Base-by-base conservation (phyloP, 768 basidiomycete species). In the Auricularia sp. region DNA sequence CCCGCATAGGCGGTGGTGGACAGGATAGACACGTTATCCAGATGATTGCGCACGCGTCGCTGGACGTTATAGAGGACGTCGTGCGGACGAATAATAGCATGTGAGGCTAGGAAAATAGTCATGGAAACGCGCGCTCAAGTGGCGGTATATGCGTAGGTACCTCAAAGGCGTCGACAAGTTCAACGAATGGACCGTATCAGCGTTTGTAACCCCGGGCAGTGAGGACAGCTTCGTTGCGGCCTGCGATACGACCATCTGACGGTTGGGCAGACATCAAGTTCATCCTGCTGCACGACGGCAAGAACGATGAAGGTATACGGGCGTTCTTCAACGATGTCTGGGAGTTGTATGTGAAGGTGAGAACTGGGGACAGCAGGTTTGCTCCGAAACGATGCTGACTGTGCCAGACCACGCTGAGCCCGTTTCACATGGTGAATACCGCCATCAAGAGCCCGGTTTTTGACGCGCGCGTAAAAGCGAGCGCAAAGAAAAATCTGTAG, bases 111-210 rank as follows among this genome's bases (percentile, higher is more conserved):
- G 29, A n/a, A 11, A 35, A 34, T 11, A 29, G 18, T 36, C 11
- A 34, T 29, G 29, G 29, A 29, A 29, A 29, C 29, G 29, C 29
- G 29, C 29, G 29, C 29, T 29, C 29, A 29, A 29, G 29, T 29
- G 29, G 29, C 29, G 29, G 29, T 29, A 29, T 29, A 29, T 12
- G 34, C 39, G 47, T 72, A 98, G 97, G 90, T 98, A 98, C 75
- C 80, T 98, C 64, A 96, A 95, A 73, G 84, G 87, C 18, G 87
- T 98, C 65, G 97, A 99, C 81, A 92, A 89, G 78, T 97, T 98
- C 77, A 98, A 98, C 72, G 97, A 98, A 73, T 99, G 97, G 97
- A 95, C 87, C 2, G 87, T 98, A 21, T 98, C 97, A 16, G 93
- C 91, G 36, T 98, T 98, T 77, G 80, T 98, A 21, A 98, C 97